Percentiles rank a stretch among this genome's conserved stretches.
Conservation (phyloP, 2,329 filamentous ascomycete genomes). For the Pyricularia pennisetigena region DNA sequence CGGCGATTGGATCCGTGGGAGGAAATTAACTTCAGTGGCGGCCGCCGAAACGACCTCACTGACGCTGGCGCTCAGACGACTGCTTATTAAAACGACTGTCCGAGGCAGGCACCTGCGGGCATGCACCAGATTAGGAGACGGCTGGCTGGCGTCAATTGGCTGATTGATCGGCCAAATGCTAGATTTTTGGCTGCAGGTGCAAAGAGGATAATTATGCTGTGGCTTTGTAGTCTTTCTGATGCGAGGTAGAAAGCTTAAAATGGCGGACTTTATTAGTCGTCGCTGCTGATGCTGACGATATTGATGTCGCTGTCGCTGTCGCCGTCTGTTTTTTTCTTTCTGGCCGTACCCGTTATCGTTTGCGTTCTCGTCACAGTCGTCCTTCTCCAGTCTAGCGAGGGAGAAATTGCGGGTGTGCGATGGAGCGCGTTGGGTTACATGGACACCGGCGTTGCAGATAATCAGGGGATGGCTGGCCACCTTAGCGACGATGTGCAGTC, state of each 20-base stretch:
- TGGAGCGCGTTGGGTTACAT: neutral
- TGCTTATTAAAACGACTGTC: neutral
- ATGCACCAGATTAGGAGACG: neutral
- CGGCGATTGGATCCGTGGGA: slow-evolving; percentile 34
- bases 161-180: neutral
- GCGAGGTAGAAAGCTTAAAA: neutral
- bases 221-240: neutral
- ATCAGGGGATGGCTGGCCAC: neutral
- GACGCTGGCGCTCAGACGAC: slow-evolving; percentile 5
- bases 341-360: neutral
- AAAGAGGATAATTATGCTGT: neutral
- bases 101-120: neutral
- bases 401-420: neutral
- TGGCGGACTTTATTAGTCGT: neutral
- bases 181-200: neutral
- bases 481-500: neutral
- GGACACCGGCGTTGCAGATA: neutral
- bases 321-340: neutral
- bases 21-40: slow-evolving; percentile 26
- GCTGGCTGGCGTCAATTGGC: neutral
- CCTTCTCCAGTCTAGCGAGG: neutral
- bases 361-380: neutral
- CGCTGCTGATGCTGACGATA: neutral
- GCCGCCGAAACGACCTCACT: slow-evolving; percentile 36
- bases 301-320: no score